Base-by-base conservation (phyloP, 2,329 filamentous ascomycete species). In the Daldinia sp. region DNA sequence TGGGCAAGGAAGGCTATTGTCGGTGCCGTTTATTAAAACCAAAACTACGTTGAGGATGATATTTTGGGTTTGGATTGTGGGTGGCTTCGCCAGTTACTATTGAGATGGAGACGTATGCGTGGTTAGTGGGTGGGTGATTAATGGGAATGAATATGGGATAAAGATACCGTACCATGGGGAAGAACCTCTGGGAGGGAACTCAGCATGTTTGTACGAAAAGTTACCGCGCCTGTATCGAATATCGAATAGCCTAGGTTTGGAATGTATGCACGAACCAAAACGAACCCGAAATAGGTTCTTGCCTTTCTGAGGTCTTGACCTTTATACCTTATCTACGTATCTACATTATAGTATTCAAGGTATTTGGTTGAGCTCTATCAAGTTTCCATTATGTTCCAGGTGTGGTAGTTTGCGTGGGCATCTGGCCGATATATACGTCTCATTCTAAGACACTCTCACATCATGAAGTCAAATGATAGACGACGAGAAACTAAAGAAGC, bases 151-250 rank as follows among this genome's bases (percentile, higher is more conserved):
- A 4, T 4, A 47, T 29, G 39, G 21, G 13, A 45, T 37, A 51
- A 41, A 57, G 15, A 29, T 11, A 15, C n/a, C 17, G 9, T 35
- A 17, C 15, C 13, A 47, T 39, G 29, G 27, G 45, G 53, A n/a
- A 34, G 23, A 13, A 34, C 37, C 50, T 19, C 7, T 10, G 45
- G 23, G 29, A 35, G 15, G 35, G 35, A 39, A 39, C 8, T 35
- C 55, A 43, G 32, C 51, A 58, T 23, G 21, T 41, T 9, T 45
- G 48, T 54, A 48, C 4, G 43, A 60, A 56, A 61, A 48, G 56
- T 52, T 32, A 25, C 41, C 19, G 27, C 15, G 30, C 19, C 19
- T 56, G 9, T 35, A 30, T 51, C 19, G 25, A 49, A 21, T 57
- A 61, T n/a, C n/a, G n/a, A 41, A 23, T 54, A 21, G 39, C 11